Percentiles rank a stretch among this genome's conserved stretches.
phyloP scores from a whole-genome alignment of 768 basidiomycete genomes.

The Pleurotus giganteus region DNA sequence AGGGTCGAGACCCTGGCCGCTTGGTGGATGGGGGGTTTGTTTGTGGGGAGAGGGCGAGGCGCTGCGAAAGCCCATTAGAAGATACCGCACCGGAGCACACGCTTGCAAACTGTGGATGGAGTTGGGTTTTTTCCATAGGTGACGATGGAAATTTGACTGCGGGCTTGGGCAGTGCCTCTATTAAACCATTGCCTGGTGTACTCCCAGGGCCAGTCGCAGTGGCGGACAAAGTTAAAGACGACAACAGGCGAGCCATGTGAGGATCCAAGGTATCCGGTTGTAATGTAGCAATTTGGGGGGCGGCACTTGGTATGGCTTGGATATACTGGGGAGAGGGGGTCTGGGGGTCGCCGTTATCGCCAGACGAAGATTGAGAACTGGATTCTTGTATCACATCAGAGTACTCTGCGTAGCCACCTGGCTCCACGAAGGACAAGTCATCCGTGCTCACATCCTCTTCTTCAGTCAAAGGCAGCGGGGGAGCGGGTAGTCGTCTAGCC shows the following conservation, averaged over 20 bases:
- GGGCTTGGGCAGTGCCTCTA: background rate
- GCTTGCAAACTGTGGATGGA: no score
- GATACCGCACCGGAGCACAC: no score
- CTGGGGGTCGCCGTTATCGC: slow-evolving; percentile 58
- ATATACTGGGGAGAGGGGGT: slow-evolving; percentile 63
- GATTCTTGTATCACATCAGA: slow-evolving; percentile 52
- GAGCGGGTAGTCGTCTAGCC: slow-evolving; percentile 15
- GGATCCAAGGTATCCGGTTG: slow-evolving; percentile 48
- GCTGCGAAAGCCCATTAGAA: no score
- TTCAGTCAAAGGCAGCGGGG: slow-evolving; percentile 20
- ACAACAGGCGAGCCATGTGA: slow-evolving; percentile 68
- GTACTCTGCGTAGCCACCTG: slow-evolving; percentile 20
- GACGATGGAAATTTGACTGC: slow-evolving; percentile 11
- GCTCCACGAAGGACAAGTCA: slow-evolving; percentile 10
- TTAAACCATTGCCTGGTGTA: slow-evolving; percentile 1
- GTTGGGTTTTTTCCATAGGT: background rate
- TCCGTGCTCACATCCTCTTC: slow-evolving; percentile 13
- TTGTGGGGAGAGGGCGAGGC: no score
- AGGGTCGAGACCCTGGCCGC: background rate
- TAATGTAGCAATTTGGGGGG: slow-evolving; percentile 22
- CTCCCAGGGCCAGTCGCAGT: slow-evolving; percentile 19
- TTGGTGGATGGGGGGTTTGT: background rate
- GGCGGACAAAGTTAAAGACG: slow-evolving; percentile 59
- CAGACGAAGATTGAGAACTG: slow-evolving; percentile 65
- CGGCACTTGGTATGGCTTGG: slow-evolving; percentile 32